Evolutionary conservation across 2,329 filamentous ascomycete genomes (phyloP), one percentile per base, ranked within the genome.

Genomic region (Corinectria fuckeliana): DNA sequence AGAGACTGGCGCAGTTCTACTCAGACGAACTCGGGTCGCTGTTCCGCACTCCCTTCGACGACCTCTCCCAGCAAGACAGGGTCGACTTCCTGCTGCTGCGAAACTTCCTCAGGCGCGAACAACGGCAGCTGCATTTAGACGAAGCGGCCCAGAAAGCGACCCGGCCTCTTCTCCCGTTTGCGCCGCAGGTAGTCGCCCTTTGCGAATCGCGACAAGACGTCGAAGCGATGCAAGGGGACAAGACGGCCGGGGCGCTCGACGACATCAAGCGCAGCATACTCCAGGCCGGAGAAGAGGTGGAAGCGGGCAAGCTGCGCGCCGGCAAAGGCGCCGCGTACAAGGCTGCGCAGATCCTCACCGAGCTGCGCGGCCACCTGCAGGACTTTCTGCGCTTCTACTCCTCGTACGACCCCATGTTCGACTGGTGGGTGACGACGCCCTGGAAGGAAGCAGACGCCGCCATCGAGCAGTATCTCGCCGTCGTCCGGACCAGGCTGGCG

Each of bases 401-500:
- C 26, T 80, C 79, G 3, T 87, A 87, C 63, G 82, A 87, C 61
- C 84, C 85, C 1, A 56, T 77, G 13, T 86, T 86, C 53, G 80
- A 83, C 39, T 87, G 83, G 82, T 88, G 85, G 85, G 77, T 80
- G 0, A 70, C 75, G 0, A 69, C 75, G 5, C 82, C 83, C 1
- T 83, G 80, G 63, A 64, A 71, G 2, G 67, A 73, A 2, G 72
- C 83, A 3, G 70, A 79, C 21, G 59, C 62, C 2, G 71, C 74
- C 1, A 67, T 85, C 3, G 63, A 72, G 9, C 66, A 68, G 0
- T 71, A 80, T 30, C 64, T 78, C 2, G 63, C 71, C 0, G 63
- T 75, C 3, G 74, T 85, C n/a, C 71, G 77, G 36, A 71, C 72
- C 26, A 70, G 74, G 2, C 70, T 85, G 1, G 79, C 81, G 0